Base-by-base conservation (phyloP, 306 rosid species). In the Ceratonia siliqua region DNA sequence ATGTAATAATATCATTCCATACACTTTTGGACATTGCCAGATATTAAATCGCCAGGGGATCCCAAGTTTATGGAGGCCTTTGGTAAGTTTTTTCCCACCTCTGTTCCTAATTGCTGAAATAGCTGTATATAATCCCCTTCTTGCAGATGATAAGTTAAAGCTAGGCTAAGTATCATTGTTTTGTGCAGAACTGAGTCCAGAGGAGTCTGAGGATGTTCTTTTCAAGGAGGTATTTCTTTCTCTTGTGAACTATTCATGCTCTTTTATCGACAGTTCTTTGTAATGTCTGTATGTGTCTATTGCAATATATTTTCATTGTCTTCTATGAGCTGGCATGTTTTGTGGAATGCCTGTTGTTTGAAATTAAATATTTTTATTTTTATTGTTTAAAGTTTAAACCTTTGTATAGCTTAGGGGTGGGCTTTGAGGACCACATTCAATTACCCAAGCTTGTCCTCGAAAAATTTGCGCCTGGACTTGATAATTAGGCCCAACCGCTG, bases 141-240 rank as follows among this genome's bases (percentile, higher is more conserved):
- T 30, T 68, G 77, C 79, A 67, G 75, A 76, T 58, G 43, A 52
- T 75, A 18, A 24, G 39, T 21, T 65, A 69, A 72, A 14, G 48
- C 62, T 66, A 62, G 53, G 50, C 79, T 79, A 71, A 83, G 25
- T 77, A 35, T 53, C 25, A 55, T 57, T 67, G 30, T 81, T 74
- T 77, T 55, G 82, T 79, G 81, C 89, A 94, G 98, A 94, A 68
- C 69, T 94, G 83, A 94, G 98, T 78, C 87, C 93, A 3, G 98
- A 94, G 86, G 98, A 94, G 80, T 89, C 97, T 36, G 98, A 94
- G 68, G 98, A 94, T 81, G 96, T 94, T 89, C 98, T 94, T 78
- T 94, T 94, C 85, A 94, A 94, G 86, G 94, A 91, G 94, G 97
- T 91, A 66, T 68, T 82, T 11, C 21, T 59, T 81, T 73, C 68